A percentile compares a stretch with the other conserved stretches of the same genome.
Evolutionary conservation across 2,329 filamentous ascomycete genomes (phyloP).

Genomic region (Bipolaris zeicola): DNA sequence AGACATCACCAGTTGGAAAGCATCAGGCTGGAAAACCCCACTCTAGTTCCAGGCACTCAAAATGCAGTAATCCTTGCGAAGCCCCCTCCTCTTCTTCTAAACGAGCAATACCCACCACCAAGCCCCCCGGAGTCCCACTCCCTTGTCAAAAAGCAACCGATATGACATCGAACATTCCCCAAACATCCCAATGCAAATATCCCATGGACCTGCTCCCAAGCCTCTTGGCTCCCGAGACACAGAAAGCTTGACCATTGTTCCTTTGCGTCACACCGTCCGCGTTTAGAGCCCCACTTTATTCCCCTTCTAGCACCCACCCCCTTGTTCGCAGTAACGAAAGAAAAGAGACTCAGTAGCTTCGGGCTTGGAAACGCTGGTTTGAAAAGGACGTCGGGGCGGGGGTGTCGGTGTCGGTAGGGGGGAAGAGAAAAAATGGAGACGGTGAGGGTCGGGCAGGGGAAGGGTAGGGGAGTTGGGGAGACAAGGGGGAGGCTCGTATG

Average conservation of each 20-base stretch:
- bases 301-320: neutral
- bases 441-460: too few species aligned
- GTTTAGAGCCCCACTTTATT: neutral
- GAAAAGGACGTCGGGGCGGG: too few species aligned
- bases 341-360: too few species aligned
- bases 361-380: neutral
- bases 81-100: too few species aligned
- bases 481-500: too few species aligned
- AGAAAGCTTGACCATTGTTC: conserved; percentile 25
- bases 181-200: neutral
- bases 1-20: conserved; percentile 31
- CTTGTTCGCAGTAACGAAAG: too few species aligned
- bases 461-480: too few species aligned
- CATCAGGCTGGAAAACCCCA: conserved; percentile 34
- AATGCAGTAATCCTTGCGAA: neutral
- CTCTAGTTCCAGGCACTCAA: conserved; percentile 2
- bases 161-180: neutral
- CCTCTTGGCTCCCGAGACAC: conserved; percentile 27
- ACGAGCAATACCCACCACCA: neutral
- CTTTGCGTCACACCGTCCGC: conserved; percentile 1
- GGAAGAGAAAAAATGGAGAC: too few species aligned
- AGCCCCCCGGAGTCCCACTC: neutral
- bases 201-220: conserved; percentile 7
- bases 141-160: neutral
- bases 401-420: too few species aligned